Percentiles rank a stretch among this genome's conserved stretches.
These are phyloP conservation scores for Penicillium sp. DNA, from an alignment of 2,329 filamentous ascomycete genomes.

Conservation along the genomic window DNA sequence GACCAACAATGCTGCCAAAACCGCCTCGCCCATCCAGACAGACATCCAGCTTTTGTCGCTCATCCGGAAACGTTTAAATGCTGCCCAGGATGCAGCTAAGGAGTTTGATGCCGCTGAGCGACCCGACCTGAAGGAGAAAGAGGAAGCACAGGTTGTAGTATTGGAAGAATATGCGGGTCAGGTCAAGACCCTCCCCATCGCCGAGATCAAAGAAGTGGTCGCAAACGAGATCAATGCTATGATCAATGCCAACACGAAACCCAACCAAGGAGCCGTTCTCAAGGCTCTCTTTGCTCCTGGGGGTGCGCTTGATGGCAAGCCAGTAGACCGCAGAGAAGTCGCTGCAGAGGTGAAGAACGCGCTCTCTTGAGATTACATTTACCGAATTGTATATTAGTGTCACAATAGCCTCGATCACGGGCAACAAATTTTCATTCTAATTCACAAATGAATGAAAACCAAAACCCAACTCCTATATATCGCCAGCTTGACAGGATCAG, in stretches of 20 bases:
- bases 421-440: constrained; percentile 6
- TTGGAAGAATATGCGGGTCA: constrained; percentile 47
- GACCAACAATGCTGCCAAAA: constrained; percentile 50
- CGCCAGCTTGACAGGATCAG: constrained; percentile 12
- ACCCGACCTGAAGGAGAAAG: constrained; percentile 47
- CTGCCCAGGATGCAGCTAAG: constrained; percentile 39
- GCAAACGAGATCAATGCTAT: constrained; percentile 36
- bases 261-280: constrained; percentile 41
- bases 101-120: constrained; percentile 45
- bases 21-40: constrained; percentile 46
- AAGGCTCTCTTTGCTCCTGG: constrained; percentile 44
- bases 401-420: constrained; percentile 17
- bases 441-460: background rate
- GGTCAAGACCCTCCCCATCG: constrained; percentile 42
- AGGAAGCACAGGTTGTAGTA: constrained; percentile 45
- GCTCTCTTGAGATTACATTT: constrained; percentile 24
- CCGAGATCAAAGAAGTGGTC: constrained; percentile 43
- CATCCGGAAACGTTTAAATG: constrained; percentile 45
- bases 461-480: background rate
- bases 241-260: constrained; percentile 37
- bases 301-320: constrained; percentile 46
- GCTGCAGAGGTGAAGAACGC: constrained; percentile 42
- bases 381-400: constrained; percentile 23
- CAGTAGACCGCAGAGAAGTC: constrained; percentile 44
- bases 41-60: constrained; percentile 49